Percentiles rank a stretch among this genome's conserved stretches.
phyloP scores from a whole-genome alignment of 2,329 filamentous ascomycete species.

The Xylaria sp. region DNA sequence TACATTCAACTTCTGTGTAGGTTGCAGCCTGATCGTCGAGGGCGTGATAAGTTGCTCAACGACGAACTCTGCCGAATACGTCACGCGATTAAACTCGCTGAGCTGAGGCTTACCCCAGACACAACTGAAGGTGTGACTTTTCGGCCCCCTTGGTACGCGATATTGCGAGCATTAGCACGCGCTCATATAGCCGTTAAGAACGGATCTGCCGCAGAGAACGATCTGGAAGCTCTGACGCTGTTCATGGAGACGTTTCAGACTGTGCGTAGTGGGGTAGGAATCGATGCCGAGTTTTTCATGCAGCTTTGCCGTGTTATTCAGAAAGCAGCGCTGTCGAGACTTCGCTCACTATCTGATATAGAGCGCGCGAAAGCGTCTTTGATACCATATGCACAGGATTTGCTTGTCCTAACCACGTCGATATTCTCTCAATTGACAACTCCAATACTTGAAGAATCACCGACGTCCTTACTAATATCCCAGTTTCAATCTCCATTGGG shows the following conservation, averaged over 20 bases:
- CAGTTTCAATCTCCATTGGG: constrained; percentile 55
- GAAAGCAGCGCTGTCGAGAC: constrained; percentile 44
- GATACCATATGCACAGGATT: constrained; percentile 23
- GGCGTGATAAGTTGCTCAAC: constrained; percentile 35
- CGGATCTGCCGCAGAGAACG: constrained; percentile 38
- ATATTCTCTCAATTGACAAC: constrained; percentile 44
- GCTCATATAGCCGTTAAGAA: constrained; percentile 47
- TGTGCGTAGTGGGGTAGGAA: constrained; percentile 46
- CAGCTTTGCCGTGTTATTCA: constrained; percentile 50
- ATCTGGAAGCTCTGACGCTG: constrained; percentile 47
- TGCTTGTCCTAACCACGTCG: constrained; percentile 25
- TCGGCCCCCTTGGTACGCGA: constrained; percentile 55
- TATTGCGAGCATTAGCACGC: constrained; percentile 54
- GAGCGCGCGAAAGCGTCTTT: constrained; percentile 18
- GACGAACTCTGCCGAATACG: constrained; percentile 44
- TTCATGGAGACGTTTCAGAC: constrained; percentile 48
- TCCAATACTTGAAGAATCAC: constrained; percentile 33
- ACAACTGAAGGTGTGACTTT: constrained; percentile 47
- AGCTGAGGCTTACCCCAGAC: constrained; percentile 42
- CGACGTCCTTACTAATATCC: constrained; percentile 7
- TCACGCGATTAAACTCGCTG: constrained; percentile 51
- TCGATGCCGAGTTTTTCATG: constrained; percentile 51
- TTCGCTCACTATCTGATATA: constrained; percentile 26
- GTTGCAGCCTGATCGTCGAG: constrained; percentile 48
- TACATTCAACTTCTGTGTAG: constrained; percentile 63